Evolutionary conservation across 441 rosid species (phyloP), one percentile per base, ranked within the genome.

Genomic region (Arabidopsis hybrid): DNA sequence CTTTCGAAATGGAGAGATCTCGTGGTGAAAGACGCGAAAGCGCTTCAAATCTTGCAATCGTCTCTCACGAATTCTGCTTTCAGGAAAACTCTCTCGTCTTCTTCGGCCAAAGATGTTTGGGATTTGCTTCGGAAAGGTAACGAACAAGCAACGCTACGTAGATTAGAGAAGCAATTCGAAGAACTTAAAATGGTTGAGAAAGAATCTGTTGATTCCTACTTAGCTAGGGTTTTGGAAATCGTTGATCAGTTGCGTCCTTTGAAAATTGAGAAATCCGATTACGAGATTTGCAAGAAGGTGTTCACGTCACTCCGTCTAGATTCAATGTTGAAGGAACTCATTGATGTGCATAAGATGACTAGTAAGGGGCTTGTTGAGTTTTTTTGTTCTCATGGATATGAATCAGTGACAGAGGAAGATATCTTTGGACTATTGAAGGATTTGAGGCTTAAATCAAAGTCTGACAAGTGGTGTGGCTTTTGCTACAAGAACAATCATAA

Each of bases 81-180:
- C 34, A 52, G 7, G 8, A 59, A 38, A 7, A 62, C 67, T 12
- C 39, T 42, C 5, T 42, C 67, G 3, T 2, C 67, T 29, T 26
- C 21, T 26, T 62, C 67, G 7, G 53, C 67, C 9, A 62, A 43
- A 45, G 67, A 62, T 1, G 52, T 62, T n/a, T 62, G 67, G 53
- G 26, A n/a, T 43, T 8, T n/a, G 26, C 49, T 73, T 0, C 0
- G 0, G 35, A 56, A 45, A 57, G 57, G 65, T 73, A 64, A 64
- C 31, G 8, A 43, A 72, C 16, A 9, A 36, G 3, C 13, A n/a
- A 34, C 1, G 7, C 4, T 61, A 8, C 3, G 3, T 64, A 64
- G 65, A 16, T n/a, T 72, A 72, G 76, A 72, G 71, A 72, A 55
- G 18, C 32, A 55, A 12, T 72, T 72, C 50, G 36, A 52, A 32